Evolutionary conservation across 140 eudicot genomes (phyloP).

Genomic region (Stevia rebaudiana): DNA sequence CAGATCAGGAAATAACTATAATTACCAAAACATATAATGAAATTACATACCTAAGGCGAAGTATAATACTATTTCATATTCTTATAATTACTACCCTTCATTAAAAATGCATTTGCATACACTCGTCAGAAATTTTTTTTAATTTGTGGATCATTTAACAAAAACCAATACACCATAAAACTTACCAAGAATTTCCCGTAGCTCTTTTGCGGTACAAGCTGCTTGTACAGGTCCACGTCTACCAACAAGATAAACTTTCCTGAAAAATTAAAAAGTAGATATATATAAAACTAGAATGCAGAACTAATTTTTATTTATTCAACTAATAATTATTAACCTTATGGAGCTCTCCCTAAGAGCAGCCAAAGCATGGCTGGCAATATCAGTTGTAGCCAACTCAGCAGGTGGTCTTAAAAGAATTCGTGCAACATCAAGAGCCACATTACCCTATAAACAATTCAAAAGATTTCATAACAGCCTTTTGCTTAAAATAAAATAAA

Average conservation of each 20-base stretch:
- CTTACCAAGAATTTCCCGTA: constrained; percentile 83
- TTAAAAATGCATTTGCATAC: not conserved
- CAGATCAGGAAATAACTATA: not conserved
- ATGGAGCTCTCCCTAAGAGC: constrained; percentile 69
- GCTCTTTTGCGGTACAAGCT: constrained; percentile 96
- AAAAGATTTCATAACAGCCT: not conserved
- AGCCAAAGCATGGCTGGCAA: constrained; percentile 64
- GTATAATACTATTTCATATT: not conserved
- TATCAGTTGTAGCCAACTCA: constrained; percentile 80
- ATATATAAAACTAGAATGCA: constrained; percentile 7
- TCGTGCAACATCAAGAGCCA: constrained; percentile 95
- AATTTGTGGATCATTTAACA: not conserved
- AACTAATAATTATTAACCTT: constrained; percentile 40
- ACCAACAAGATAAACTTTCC: constrained; percentile 90
- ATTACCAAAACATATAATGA: not conserved
- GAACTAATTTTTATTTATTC: not conserved
- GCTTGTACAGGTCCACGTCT: constrained; percentile 98
- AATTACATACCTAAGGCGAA: not conserved
- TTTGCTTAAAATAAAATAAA: not conserved
- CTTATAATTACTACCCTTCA: not conserved
- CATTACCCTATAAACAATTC: constrained; percentile 65
- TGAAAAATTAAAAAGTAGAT: constrained; percentile 20
- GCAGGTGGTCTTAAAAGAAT: constrained; percentile 67
- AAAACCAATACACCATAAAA: not conserved
- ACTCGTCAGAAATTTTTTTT: not conserved